phyloP scores from a whole-genome alignment of 176 grass and related monocot species.

The Avena atlantica region DNA sequence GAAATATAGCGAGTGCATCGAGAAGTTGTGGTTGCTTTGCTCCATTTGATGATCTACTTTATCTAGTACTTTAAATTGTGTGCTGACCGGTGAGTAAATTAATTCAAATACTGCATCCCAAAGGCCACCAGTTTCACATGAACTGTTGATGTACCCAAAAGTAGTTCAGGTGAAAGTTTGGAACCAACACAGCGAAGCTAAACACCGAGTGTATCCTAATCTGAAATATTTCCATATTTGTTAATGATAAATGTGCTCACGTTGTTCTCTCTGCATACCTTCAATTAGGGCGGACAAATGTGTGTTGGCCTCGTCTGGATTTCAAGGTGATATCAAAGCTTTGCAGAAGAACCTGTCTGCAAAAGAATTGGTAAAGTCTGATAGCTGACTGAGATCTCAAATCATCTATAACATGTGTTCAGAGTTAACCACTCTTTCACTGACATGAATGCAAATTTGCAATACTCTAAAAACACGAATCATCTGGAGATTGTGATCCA shows the following conservation, averaged over 20 bases:
- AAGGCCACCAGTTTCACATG: neutral
- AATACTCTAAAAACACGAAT: neutral
- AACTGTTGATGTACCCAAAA: neutral
- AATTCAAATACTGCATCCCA: neutral
- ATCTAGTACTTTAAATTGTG: no score
- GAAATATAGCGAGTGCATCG: neutral
- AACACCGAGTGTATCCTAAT: neutral
- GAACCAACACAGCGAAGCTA: neutral
- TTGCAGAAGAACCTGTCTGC: slow-evolving; percentile 79
- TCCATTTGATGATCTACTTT: neutral
- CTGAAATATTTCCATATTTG: neutral
- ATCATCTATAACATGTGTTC: neutral
- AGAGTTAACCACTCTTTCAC: neutral
- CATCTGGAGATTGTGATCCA: neutral
- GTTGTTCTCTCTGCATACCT: neutral
- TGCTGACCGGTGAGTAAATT: neutral
- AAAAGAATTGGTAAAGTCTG: slow-evolving; percentile 69
- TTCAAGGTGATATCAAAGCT: slow-evolving; percentile 90
- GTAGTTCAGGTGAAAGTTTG: neutral
- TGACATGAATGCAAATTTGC: neutral
- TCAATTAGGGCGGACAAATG: slow-evolving; percentile 66
- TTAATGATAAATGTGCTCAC: slow-evolving; percentile 10
- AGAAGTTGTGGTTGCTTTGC: neutral
- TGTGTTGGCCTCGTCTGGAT: slow-evolving; percentile 86
- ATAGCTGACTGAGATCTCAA: neutral